These are phyloP conservation scores for Punctularia strigosozonata DNA, from an alignment of 768 basidiomycete species.

Conservation along the genomic window DNA sequence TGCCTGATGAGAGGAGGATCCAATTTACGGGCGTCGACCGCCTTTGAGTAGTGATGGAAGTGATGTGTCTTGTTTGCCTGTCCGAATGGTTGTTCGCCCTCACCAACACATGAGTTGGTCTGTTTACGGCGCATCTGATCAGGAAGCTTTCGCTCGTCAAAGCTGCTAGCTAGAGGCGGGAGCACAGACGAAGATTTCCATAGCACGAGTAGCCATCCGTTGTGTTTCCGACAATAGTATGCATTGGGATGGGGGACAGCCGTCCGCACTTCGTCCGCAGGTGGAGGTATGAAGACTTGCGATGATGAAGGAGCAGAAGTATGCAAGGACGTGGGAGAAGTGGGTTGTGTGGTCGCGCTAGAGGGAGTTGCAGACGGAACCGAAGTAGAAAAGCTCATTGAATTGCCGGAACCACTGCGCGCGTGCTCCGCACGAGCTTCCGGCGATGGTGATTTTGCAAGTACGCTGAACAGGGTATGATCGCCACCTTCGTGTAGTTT, in stretches of 20 bases:
- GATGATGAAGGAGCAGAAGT: conserved; percentile 17
- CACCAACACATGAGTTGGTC: conserved; percentile 40
- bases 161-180: conserved; percentile 51
- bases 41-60: conserved; percentile 63
- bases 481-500: conserved; percentile 60
- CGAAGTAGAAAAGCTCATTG: conserved; percentile 10
- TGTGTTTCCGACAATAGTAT: conserved; percentile 73
- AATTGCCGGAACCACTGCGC: conserved; percentile 10
- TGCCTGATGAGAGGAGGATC: conserved; percentile 45
- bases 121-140: conserved; percentile 37
- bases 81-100: conserved; percentile 33
- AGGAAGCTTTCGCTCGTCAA: conserved; percentile 33
- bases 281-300: too few relatives aligned
- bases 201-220: conserved; percentile 69
- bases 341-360: conserved; percentile 8
- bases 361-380: conserved; percentile 8
- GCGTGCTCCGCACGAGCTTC: conserved; percentile 15
- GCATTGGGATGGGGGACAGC: conserved; percentile 74
- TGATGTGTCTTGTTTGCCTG: conserved; percentile 61
- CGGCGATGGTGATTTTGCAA: conserved; percentile 23
- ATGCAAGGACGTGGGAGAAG: conserved; percentile 11
- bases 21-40: conserved; percentile 58
- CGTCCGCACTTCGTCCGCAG: conserved; percentile 52
- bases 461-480: conserved; percentile 59
- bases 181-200: conserved; percentile 54